These are phyloP conservation scores for Pouteria glomerata DNA, from an alignment of 148 eudicot species.

Conservation along the genomic window DNA sequence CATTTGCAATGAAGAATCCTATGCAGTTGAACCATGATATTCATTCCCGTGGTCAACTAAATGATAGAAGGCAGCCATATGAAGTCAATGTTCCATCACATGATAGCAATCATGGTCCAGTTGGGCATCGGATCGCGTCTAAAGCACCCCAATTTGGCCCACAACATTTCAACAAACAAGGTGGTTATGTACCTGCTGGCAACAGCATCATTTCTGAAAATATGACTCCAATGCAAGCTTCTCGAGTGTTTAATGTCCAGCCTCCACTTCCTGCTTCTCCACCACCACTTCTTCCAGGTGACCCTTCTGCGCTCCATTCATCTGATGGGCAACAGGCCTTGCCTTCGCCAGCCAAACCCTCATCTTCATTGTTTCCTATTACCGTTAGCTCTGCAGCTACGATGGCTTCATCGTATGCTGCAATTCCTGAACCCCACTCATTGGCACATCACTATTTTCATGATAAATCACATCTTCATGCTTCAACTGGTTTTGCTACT, in stretches of 20 bases:
- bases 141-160: slow-evolving; percentile 20
- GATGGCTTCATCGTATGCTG: slow-evolving; percentile 28
- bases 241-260: slow-evolving; percentile 30
- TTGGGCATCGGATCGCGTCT: slow-evolving; percentile 14
- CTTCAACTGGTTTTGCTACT: slow-evolving; percentile 26
- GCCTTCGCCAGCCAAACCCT: slow-evolving; percentile 32
- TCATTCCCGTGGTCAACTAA: slow-evolving; percentile 22
- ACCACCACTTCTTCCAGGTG: slow-evolving; percentile 65
- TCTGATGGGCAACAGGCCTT: slow-evolving; percentile 28
- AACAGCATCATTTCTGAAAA: slow-evolving; percentile 14
- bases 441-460: slow-evolving; percentile 27
- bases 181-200: slow-evolving; percentile 17
- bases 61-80: slow-evolving; percentile 22
- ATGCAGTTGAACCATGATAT: slow-evolving; percentile 33
- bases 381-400: slow-evolving; percentile 29
- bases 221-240: slow-evolving; percentile 14
- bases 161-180: slow-evolving; percentile 22
- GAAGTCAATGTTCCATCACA: slow-evolving; percentile 16
- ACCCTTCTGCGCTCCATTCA: slow-evolving; percentile 39
- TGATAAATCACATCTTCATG: slow-evolving; percentile 23
- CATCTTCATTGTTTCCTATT: slow-evolving; percentile 54
- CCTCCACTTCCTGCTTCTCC: slow-evolving; percentile 84
- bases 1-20: slow-evolving; percentile 25
- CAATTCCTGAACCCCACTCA: slow-evolving; percentile 32
- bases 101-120: slow-evolving; percentile 23